These are phyloP conservation scores for Aquilaria malaccensis DNA, from an alignment of 345 rosid species.

Conservation along the genomic window DNA sequence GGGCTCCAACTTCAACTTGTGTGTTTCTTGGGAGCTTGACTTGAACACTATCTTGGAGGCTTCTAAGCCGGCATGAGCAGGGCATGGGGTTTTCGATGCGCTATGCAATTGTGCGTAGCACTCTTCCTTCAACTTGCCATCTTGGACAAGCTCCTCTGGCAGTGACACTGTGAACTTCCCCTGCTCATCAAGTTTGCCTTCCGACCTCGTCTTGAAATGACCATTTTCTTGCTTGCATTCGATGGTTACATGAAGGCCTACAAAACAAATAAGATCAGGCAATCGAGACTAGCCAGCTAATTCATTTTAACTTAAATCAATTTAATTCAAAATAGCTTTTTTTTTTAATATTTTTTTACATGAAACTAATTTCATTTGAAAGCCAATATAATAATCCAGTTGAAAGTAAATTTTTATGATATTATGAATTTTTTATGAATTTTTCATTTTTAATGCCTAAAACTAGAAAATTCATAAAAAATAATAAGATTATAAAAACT, in stretches of 20 bases:
- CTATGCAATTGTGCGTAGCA: slow-evolving; percentile 90
- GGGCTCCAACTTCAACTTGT: slow-evolving; percentile 32
- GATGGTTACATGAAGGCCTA: slow-evolving; percentile 67
- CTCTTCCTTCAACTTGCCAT: slow-evolving; percentile 55
- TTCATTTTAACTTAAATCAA: not conserved
- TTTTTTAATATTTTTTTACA: too few species aligned
- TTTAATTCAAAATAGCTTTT: too few species aligned
- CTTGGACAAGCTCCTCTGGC: slow-evolving; percentile 39
- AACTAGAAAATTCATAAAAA: too few species aligned
- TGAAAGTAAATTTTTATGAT: too few species aligned
- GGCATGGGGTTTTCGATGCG: slow-evolving; percentile 53
- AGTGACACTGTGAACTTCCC: slow-evolving; percentile 61
- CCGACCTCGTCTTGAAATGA: slow-evolving; percentile 50
- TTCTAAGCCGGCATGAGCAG: slow-evolving; percentile 40
- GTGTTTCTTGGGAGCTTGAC: slow-evolving; percentile 33
- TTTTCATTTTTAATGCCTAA: too few species aligned
- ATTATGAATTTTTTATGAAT: too few species aligned
- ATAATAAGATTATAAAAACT: too few species aligned
- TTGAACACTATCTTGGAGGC: slow-evolving; percentile 49
- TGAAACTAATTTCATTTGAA: too few species aligned
- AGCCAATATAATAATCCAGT: too few species aligned
- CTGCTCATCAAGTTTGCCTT: slow-evolving; percentile 42
- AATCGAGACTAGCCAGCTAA: not conserved
- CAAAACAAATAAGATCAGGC: not conserved
- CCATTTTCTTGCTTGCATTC: slow-evolving; percentile 59